phyloP scores from a whole-genome alignment of 768 basidiomycete species.

The Scleroderma citrinum region DNA sequence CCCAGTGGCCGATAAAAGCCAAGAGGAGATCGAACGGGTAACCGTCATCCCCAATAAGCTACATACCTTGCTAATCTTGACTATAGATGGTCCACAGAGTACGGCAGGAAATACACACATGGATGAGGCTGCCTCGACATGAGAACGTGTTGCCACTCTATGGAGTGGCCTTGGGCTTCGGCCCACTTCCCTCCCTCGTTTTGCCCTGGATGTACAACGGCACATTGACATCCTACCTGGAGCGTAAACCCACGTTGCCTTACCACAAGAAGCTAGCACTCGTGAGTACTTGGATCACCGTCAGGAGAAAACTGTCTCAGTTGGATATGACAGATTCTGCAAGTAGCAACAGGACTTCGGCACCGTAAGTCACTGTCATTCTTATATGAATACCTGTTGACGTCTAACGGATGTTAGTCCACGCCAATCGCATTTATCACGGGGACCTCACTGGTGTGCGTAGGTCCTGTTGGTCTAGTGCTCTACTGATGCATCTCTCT shows the following conservation, averaged over 20 bases:
- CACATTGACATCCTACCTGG: constrained; percentile 16
- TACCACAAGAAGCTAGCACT: constrained; percentile 10
- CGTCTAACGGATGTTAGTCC: not conserved
- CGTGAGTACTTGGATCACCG: constrained; percentile 5
- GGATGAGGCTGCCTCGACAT: constrained; percentile 6
- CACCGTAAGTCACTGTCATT: constrained; percentile 28
- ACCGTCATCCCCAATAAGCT: not conserved
- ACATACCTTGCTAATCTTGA: not conserved
- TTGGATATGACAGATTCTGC: constrained; percentile 4
- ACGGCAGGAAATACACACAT: not conserved
- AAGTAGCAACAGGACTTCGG: constrained; percentile 34
- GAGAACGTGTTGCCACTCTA: constrained; percentile 18
- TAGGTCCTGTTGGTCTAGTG: not conserved
- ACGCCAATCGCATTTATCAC: constrained; percentile 1
- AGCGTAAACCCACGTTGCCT: constrained; percentile 3
- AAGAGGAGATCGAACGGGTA: not conserved
- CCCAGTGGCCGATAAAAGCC: not conserved
- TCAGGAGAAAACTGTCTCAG: not conserved
- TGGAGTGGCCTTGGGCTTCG: constrained; percentile 18
- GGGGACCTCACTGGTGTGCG: constrained; percentile 7
- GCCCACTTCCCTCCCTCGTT: constrained; percentile 22
- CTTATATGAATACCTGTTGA: not conserved
- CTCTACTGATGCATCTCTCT: not conserved
- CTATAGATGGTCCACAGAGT: not conserved
- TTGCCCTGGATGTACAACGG: constrained; percentile 23